Evolutionary conservation across 345 rosid species (phyloP).

Genomic region (Euphorbia tirucalli): DNA sequence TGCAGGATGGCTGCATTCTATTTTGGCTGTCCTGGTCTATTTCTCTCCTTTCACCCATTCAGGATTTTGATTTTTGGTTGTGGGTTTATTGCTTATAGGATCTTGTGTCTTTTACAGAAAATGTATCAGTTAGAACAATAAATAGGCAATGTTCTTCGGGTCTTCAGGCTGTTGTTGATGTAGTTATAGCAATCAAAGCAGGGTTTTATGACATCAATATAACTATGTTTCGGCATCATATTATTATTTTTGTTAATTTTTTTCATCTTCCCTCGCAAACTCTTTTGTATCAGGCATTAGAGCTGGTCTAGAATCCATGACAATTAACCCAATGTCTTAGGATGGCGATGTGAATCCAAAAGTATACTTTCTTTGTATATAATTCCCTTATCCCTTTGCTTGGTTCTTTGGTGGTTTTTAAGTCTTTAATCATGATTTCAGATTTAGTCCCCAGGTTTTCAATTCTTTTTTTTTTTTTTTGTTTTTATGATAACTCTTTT

Average conservation of each 20-base stretch:
- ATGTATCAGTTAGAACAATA: slow-evolving; percentile 82
- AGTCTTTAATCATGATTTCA: too few species aligned
- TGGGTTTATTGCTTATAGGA: not conserved
- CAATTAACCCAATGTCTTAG: slow-evolving; percentile 75
- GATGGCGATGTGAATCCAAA: slow-evolving; percentile 82
- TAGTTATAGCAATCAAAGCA: slow-evolving; percentile 90
- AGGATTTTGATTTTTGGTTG: not conserved
- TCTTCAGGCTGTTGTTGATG: slow-evolving; percentile 99
- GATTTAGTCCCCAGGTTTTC: too few species aligned
- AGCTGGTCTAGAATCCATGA: slow-evolving; percentile 97
- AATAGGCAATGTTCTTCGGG: slow-evolving; percentile 97
- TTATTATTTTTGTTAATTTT: not conserved
- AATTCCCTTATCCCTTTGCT: too few species aligned
- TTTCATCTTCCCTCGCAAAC: not conserved
- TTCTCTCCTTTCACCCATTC: not conserved
- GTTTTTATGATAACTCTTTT: too few species aligned
- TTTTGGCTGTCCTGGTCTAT: slow-evolving; percentile 87
- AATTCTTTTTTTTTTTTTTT: too few species aligned
- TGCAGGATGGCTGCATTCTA: slow-evolving; percentile 98
- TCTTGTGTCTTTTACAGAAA: slow-evolving; percentile 43
- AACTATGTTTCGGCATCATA: not conserved
- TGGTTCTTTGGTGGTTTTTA: too few species aligned
- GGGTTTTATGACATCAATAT: slow-evolving; percentile 94
- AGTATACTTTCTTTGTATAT: slow-evolving; percentile 31
- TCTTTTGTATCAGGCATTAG: slow-evolving; percentile 62